Base-by-base conservation (phyloP, 2,329 filamentous ascomycete species). In the Aspergillus latus region DNA sequence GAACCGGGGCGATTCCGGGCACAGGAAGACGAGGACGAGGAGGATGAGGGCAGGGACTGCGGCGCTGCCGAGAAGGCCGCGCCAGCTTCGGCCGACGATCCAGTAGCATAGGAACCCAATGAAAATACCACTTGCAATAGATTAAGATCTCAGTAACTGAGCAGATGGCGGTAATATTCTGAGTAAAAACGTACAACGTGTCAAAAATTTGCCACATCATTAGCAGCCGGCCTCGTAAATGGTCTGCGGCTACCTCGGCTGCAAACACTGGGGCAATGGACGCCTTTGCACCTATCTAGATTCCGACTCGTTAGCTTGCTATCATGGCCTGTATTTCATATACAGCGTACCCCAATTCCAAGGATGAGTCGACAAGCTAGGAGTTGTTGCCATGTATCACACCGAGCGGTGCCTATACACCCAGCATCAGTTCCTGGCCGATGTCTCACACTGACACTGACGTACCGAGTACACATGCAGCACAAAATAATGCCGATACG, bases 41-140 rank as follows among this genome's bases (percentile, higher is more conserved):
- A 82, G 66, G 2, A 76, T 73, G 1, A 80, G 65, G 4, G 78
- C 77, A 3, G 78, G 79, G 45, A 80, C 75, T 52, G 78, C 78
- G 3, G 78, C 76, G 0, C 73, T 76, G 1, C 76, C 78, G 9
- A 80, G 64, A 56, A 80, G 75, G 16, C 80, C 66, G 5, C 78
- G 64, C 78, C 79, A 81, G 3, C 50, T 43, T 72, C 65, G 37
- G 73, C 73, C 36, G 4, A 26, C 59, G n/a, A 64, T 59, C 54
- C 52, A 60, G 4, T 55, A 51, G 37, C 45, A 54, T 2, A 51
- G 48, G 28, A 62, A 64, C 7, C 62, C 62, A 4, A 62, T 2
- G 15, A 64, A 62, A 3, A 61, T 55, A 1, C 60, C 62, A 43
- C 61, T 63, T 21, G 21, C 21, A 21, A 8, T 36, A 9, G 34